Evolutionary conservation across 2,329 filamentous ascomycete genomes (phyloP).

Genomic region (Ceratocystis cubensis): DNA sequence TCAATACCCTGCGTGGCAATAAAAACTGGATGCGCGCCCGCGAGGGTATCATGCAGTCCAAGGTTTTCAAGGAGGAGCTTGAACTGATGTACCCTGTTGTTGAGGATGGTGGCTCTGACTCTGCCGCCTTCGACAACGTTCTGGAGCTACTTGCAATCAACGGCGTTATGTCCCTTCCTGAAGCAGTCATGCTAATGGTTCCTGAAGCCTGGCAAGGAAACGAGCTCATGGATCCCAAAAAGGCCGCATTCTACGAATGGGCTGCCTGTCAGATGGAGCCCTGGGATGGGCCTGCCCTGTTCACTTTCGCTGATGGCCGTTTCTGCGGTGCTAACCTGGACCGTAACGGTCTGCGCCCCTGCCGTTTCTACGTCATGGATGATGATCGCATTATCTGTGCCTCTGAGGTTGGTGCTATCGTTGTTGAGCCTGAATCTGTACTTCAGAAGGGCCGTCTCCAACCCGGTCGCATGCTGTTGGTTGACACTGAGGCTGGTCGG

Average conservation of each 20-base stretch:
- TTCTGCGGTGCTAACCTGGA: constrained; percentile 97
- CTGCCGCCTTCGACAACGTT: constrained; percentile 93
- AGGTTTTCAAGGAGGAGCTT: constrained; percentile 83
- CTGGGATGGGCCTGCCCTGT: constrained; percentile 92
- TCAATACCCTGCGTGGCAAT: constrained; percentile 92
- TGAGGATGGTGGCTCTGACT: constrained; percentile 92
- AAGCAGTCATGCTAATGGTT: constrained; percentile 97
- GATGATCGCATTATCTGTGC: constrained; percentile 96
- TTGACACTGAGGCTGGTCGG: constrained; percentile 76
- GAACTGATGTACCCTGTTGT: constrained; percentile 87
- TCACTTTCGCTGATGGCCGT: constrained; percentile 91
- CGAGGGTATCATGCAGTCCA: constrained; percentile 87
- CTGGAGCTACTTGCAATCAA: constrained; percentile 90
- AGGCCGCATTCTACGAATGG: constrained; percentile 97
- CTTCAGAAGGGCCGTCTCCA: constrained; percentile 88
- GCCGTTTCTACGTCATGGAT: constrained; percentile 92
- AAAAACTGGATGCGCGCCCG: constrained; percentile 99
- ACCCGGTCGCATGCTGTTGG: constrained; percentile 89
- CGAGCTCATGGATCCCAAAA: constrained; percentile 78
- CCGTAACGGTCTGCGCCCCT: constrained; percentile 86
- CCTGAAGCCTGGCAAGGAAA: constrained; percentile 98
- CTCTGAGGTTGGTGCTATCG: constrained; percentile 88
- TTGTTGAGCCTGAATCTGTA: constrained; percentile 77
- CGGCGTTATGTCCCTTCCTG: constrained; percentile 83
- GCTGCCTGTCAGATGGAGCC: constrained; percentile 98